Evolutionary conservation across 805 yeast species (phyloP), one percentile per base, ranked within the genome.

Genomic region (Candida schatavii): DNA sequence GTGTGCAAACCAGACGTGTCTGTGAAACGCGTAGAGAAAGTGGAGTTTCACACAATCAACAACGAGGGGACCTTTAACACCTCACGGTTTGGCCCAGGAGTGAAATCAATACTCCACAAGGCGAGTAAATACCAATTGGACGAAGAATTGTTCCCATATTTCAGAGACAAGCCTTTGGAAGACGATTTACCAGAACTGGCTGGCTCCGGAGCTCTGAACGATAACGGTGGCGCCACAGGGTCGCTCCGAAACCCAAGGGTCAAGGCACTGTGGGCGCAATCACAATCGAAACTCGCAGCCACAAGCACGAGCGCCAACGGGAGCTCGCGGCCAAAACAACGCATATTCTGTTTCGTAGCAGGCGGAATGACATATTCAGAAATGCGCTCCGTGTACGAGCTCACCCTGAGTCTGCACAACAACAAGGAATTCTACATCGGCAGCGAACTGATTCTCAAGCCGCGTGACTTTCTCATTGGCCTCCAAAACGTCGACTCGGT

Each of bases 351-450:
- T 43, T 93, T 81, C 55, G 76, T 88, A 21, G 84, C 95, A 2
- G 99, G 99, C 18, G 99, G 98, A 6, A 63, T 86, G 17, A 88
- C 98, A 0, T 78, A 83, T 49, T 77, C 90, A 2, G 99, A 93
- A 61, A 66, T 85, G 22, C 76, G 91, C 47, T 75, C 87, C 10
- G 81, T 83, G 3, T 83, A 86, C 51, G 91, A 87, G 47, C 70
- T 88, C 36, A 76, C 88, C 6, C 62, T 67, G 14, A 60, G 73
- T 35, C 70, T 78, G 43, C 78, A 84, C 54, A 83, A 80, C 56
- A 38, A 32, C 18, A 18, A 30, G 19, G 96, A 88, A 46, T 75
- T 93, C 14, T 78, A 83, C 46, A 65, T 91, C 44, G 98, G 98
- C 0, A 80, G 90, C 11, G 95, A 86, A 57, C 80, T 83, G 40